These are phyloP conservation scores for Daldinia bambusicola DNA, from an alignment of 495 filamentous ascomycete genomes.

Conservation along the genomic window DNA sequence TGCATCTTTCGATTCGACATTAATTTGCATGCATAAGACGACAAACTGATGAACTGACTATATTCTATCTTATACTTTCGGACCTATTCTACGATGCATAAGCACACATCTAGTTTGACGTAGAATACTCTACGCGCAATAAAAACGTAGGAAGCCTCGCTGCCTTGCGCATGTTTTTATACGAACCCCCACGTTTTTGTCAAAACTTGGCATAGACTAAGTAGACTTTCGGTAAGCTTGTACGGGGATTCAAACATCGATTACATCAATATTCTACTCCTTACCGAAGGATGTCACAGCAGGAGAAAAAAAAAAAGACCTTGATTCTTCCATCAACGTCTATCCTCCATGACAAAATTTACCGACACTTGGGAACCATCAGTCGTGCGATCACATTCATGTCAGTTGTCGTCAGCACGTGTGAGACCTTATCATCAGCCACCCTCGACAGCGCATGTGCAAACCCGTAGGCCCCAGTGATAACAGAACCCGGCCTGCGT, in stretches of 20 bases:
- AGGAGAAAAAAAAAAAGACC: neutral
- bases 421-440: constrained; percentile 25
- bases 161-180: constrained; percentile 8
- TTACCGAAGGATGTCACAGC: constrained; percentile 29
- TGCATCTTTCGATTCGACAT: constrained; percentile 8
- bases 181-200: constrained; percentile 36
- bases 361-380: constrained; percentile 21
- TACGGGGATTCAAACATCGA: constrained; percentile 33
- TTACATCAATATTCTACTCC: constrained; percentile 39
- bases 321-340: constrained; percentile 10
- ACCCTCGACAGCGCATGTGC: constrained; percentile 18
- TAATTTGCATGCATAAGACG: constrained; percentile 17
- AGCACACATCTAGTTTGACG: constrained; percentile 8
- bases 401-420: constrained; percentile 34
- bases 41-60: constrained; percentile 3
- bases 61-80: neutral
- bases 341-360: neutral
- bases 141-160: constrained; percentile 8
- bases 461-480: constrained; percentile 7
- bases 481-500: constrained; percentile 13
- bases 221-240: constrained; percentile 35
- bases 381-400: constrained; percentile 8
- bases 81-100: constrained; percentile 4
- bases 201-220: constrained; percentile 33
- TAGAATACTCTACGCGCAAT: constrained; percentile 15